A percentile compares a stretch with the other conserved stretches of the same genome.
Conservation (phyloP, 2,329 filamentous ascomycete species). For the Lithohypha guttulata region DNA sequence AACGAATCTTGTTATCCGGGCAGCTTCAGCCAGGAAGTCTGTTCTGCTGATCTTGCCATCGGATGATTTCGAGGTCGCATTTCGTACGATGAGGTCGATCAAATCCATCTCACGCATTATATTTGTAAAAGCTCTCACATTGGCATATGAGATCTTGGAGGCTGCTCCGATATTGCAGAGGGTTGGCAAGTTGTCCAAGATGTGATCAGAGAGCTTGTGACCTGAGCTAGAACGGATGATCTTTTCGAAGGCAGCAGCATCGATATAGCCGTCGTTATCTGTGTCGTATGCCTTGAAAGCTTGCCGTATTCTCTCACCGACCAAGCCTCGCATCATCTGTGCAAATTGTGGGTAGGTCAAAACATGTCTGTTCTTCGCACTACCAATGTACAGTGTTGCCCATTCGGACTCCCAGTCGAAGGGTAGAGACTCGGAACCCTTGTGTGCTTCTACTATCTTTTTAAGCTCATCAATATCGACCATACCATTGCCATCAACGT, state of each 20-base stretch:
- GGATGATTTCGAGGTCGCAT: slow-evolving; percentile 67
- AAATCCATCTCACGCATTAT: slow-evolving; percentile 97
- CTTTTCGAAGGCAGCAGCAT: slow-evolving; percentile 89
- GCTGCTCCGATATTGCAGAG: slow-evolving; percentile 88
- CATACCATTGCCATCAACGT: slow-evolving; percentile 67
- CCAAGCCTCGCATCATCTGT: slow-evolving; percentile 91
- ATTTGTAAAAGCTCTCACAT: slow-evolving; percentile 95
- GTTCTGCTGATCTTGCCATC: slow-evolving; percentile 91
- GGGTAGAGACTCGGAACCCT: slow-evolving; percentile 70
- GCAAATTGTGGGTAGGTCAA: slow-evolving; percentile 95
- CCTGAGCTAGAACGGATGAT: slow-evolving; percentile 88
- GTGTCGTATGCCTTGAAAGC: slow-evolving; percentile 88
- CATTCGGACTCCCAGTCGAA: slow-evolving; percentile 98
- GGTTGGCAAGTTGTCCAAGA: slow-evolving; percentile 79
- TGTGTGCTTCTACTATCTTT: slow-evolving; percentile 75
- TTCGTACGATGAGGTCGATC: slow-evolving; percentile 83
- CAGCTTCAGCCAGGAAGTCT: slow-evolving; percentile 90
- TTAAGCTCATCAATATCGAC: slow-evolving; percentile 88
- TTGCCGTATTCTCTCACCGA: slow-evolving; percentile 91
- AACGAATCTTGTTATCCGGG: slow-evolving; percentile 82
- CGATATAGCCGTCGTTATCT: slow-evolving; percentile 87
- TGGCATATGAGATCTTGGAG: slow-evolving; percentile 94
- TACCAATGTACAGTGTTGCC: slow-evolving; percentile 87
- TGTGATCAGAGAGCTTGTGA: slow-evolving; percentile 95
- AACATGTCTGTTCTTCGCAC: slow-evolving; percentile 74